These are phyloP conservation scores for Lotus japonicus DNA, from an alignment of 306 rosid species.

Conservation along the genomic window DNA sequence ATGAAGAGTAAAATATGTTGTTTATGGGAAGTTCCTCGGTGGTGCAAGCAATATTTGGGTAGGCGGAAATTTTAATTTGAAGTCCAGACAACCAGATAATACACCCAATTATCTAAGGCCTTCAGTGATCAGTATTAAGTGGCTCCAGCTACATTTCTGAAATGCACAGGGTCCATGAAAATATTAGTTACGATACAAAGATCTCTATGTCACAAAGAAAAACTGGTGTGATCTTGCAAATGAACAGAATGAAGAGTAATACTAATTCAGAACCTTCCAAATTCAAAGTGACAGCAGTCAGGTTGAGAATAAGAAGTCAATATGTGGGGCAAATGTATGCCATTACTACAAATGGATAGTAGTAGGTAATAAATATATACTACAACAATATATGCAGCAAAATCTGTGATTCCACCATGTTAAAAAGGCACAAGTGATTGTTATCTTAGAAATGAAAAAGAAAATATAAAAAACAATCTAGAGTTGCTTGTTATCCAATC, in stretches of 20 bases:
- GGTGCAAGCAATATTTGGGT: constrained; percentile 4
- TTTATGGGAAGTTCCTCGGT: not conserved
- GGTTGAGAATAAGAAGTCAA: constrained; percentile 15
- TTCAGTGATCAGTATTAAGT: not conserved
- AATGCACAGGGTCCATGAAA: constrained; percentile 9
- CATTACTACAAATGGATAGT: not conserved
- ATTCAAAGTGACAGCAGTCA: not conserved
- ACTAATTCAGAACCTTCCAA: constrained; percentile 1
- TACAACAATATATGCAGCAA: too few relatives aligned
- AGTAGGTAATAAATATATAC: not conserved
- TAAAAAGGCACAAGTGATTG: not conserved
- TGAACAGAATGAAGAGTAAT: not conserved
- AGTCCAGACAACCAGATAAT: constrained; percentile 9
- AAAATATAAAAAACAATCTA: not conserved
- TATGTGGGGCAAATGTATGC: not conserved
- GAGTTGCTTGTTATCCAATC: not conserved
- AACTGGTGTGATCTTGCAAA: not conserved
- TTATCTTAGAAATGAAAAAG: not conserved
- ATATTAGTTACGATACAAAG: constrained; percentile 13
- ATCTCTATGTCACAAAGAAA: not conserved
- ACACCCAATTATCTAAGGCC: not conserved
- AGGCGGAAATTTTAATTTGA: constrained; percentile 7
- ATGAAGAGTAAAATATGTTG: constrained; percentile 5
- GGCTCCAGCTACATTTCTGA: constrained; percentile 9
- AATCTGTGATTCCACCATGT: not conserved